Evolutionary conservation across 257 asterid genomes (phyloP).

Genomic region (Fraxinus anomala): DNA sequence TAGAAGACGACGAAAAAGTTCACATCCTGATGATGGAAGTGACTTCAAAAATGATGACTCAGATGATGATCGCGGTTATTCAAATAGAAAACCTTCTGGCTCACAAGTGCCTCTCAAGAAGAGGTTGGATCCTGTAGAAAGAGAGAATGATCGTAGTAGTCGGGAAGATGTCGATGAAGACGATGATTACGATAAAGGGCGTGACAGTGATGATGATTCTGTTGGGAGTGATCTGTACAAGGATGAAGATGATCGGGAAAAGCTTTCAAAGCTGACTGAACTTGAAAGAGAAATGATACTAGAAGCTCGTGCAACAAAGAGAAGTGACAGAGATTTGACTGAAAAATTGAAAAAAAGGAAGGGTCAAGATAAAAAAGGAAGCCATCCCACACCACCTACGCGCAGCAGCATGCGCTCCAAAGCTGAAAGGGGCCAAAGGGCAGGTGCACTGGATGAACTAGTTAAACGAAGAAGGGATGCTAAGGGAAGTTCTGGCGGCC

Average conservation of each 20-base stretch:
- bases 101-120: constrained; percentile 93
- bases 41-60: constrained; percentile 86
- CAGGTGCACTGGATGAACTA: constrained; percentile 20
- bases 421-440: constrained; percentile 31
- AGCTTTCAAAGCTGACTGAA: constrained; percentile 85
- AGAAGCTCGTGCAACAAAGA: constrained; percentile 80
- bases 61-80: constrained; percentile 74
- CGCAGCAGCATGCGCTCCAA: constrained; percentile 64
- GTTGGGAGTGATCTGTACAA: constrained; percentile 95
- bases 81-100: constrained; percentile 71
- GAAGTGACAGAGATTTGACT: constrained; percentile 76
- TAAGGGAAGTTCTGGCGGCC: constrained; percentile 13
- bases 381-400: constrained; percentile 69
- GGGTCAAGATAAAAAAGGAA: constrained; percentile 56
- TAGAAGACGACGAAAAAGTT: constrained; percentile 53
- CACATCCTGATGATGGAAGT: constrained; percentile 83
- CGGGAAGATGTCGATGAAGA: constrained; percentile 59
- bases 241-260: constrained; percentile 79
- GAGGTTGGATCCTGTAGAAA: constrained; percentile 74
- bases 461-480: constrained; percentile 13
- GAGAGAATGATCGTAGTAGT: constrained; percentile 74
- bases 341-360: constrained; percentile 63
- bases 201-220: constrained; percentile 88
- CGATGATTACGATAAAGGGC: constrained; percentile 46
- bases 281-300: constrained; percentile 86